Evolutionary conservation across 495 filamentous ascomycete species (phyloP).

Genomic region (Xylaria curta): DNA sequence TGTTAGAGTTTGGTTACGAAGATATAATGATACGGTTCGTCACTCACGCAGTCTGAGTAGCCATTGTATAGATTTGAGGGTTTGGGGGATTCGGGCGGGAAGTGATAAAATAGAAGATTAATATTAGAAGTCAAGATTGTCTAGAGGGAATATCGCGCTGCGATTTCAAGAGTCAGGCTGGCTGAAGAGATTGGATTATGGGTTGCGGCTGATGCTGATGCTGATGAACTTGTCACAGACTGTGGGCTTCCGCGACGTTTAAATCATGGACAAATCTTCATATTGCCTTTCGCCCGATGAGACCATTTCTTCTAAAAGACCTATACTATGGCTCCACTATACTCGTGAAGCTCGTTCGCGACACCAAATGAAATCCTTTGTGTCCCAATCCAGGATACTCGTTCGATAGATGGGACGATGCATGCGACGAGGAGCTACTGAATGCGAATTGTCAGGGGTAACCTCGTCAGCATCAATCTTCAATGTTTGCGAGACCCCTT

Average conservation of each 20-base stretch:
- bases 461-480: slow-evolving; percentile 25
- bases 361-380: slow-evolving; percentile 32
- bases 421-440: slow-evolving; percentile 33
- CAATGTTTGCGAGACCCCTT: slow-evolving; percentile 18
- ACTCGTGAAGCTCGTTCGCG: slow-evolving; percentile 28
- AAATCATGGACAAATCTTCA: slow-evolving; percentile 11
- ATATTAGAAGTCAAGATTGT: background rate
- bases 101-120: slow-evolving; percentile 18
- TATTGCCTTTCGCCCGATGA: background rate
- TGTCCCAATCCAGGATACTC: slow-evolving; percentile 34
- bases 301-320: background rate
- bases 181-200: slow-evolving; percentile 31
- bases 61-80: slow-evolving; percentile 32
- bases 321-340: background rate
- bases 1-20: slow-evolving; percentile 10
- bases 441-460: slow-evolving; percentile 22
- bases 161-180: slow-evolving; percentile 32
- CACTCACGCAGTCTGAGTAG: slow-evolving; percentile 37
- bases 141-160: slow-evolving; percentile 15
- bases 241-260: slow-evolving; percentile 29
- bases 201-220: slow-evolving; percentile 32
- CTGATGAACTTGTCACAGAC: slow-evolving; percentile 14
- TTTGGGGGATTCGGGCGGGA: background rate
- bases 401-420: slow-evolving; percentile 43
- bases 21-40: background rate